phyloP scores from a whole-genome alignment of 2,329 filamentous ascomycete genomes.

The Verticillium longisporum region DNA sequence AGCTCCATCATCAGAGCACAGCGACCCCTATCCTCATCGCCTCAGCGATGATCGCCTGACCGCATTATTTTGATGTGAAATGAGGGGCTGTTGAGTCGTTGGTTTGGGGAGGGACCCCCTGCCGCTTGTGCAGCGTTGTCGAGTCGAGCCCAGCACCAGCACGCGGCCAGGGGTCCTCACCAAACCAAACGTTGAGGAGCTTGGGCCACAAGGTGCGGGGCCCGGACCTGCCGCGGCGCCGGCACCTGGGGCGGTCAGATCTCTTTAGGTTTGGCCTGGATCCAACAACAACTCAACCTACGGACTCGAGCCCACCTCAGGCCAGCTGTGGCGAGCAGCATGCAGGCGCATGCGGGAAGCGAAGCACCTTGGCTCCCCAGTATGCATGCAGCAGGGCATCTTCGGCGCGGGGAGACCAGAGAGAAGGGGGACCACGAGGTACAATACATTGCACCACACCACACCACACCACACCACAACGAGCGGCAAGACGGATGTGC shows the following conservation, averaged over 20 bases:
- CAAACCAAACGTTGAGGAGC: slow-evolving; percentile 13
- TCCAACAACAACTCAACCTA: neutral
- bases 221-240: neutral
- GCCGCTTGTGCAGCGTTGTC: neutral
- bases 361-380: neutral
- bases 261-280: neutral
- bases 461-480: no score
- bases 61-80: neutral
- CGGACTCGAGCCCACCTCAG: no score
- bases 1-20: no score
- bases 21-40: no score
- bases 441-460: neutral
- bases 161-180: neutral
- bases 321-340: neutral
- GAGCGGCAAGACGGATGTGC: neutral
- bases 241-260: slow-evolving; percentile 2
- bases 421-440: neutral
- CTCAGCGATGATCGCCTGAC: neutral
- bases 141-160: neutral
- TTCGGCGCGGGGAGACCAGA: neutral
- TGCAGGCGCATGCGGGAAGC: neutral
- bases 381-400: neutral
- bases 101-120: neutral
- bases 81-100: neutral
- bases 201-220: slow-evolving; percentile 8